Evolutionary conservation across 768 basidiomycete species (phyloP), one percentile per base, ranked within the genome.

Genomic region (Boletellus ananas): DNA sequence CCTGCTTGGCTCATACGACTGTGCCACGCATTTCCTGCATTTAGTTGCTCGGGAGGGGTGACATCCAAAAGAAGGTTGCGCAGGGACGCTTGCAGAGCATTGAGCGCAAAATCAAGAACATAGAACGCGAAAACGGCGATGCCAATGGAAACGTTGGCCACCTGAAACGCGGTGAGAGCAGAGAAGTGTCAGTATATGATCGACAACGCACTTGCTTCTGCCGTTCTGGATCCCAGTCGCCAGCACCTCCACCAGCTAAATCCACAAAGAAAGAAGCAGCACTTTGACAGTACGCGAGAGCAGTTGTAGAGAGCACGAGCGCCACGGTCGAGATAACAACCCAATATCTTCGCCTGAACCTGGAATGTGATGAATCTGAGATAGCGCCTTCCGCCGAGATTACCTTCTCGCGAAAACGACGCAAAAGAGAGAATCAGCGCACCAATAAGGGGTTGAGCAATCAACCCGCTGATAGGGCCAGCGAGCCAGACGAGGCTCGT

Each of bases 381-480:
- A 99, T 82, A 12, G 96, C 94, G 55, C 94, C 92, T 94, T 54
- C 18, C 23, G 23, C 17, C 47, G 47, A 47, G 21, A 45, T 58
- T 16, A 54, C 25, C 48, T 18, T 21, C 46, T 34, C 23, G 41
- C 39, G 17, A 38, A 25, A 46, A 38, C 20, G 31, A 29, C 44
- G 12, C 48, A 43, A 36, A 47, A 25, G 35, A 25, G 9, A 14
- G 31, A 16, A 17, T 36, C 16, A 14, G 50, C 50, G 38, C n/a
- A 91, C 95, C 96, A 59, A 99, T 96, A 48, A 98, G 77, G n/a
- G 96, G 96, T 66, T 99, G 96, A 5, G 94, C 94, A 44, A 99
- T 74, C 40, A 99, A 75, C 14, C 96, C 96, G 54, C 90, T 93
- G 52, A 99, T 91, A 5, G 96, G 96, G 10, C 95, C 90, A 49